Base-by-base conservation (phyloP, 73 alveolate species). In the Vitrella brassicaformis region DNA sequence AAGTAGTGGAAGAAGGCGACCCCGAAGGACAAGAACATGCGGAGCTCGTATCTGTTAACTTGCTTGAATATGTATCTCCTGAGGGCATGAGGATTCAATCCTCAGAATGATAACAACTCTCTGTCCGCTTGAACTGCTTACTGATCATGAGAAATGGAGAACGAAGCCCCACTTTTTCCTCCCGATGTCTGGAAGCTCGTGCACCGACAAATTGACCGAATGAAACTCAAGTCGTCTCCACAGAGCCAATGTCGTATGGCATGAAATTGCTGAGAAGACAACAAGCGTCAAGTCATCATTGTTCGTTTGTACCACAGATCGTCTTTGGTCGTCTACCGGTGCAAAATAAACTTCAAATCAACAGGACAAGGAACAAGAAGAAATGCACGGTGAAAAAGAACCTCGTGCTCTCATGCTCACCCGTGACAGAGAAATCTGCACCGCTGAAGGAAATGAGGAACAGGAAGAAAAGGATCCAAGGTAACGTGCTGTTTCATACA, bases 181-280 rank as follows among this genome's bases (percentile, higher is more conserved):
- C 79, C 79, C 19, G 27, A 46, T 27, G n/a, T 19, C 18, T n/a
- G 8, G 31, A 46, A n/a, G 68, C 27, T 19, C 26, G 8, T 27
- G 64, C 82, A 67, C 47, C 25, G 47, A 32, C 67, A 75, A 32
- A 75, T 4, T 25, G 82, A 67, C 39, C 82, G 74, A 22, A 67
- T 75, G 31, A 75, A 75, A 65, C 67, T 75, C 47, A 75, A 71
- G 30, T 75, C 82, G 30, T 75, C 82, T 18, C 82, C 82, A 45
- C 82, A 75, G 31, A 75, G 67, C 32, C 74, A 67, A 27, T 75
- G 82, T 9, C 82, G 75, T 27, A 75, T 74, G 30, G 70, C 75
- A 26, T 75, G 82, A 32, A 67, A 75, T 31, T 28, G 47, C n/a
- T n/a, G n/a, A n/a, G n/a, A n/a, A n/a, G n/a, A n/a, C n/a, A n/a